Evolutionary conservation across 306 rosid genomes (phyloP).

Genomic region (Begonia loranthoides): DNA sequence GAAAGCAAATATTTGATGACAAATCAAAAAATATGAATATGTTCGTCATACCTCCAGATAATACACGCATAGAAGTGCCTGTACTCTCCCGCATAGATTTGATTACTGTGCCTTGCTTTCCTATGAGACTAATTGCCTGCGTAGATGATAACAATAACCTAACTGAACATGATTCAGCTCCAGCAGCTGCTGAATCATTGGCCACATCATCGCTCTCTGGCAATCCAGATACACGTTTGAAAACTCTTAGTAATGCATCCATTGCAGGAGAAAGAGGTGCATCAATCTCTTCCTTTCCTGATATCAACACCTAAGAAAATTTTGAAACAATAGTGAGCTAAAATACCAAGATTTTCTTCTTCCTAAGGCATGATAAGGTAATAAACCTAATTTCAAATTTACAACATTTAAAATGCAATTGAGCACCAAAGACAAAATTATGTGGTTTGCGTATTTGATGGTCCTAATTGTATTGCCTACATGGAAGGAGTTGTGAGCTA

Average conservation of each 20-base stretch:
- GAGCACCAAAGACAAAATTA: too few relatives aligned
- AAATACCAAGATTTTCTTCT: too few relatives aligned
- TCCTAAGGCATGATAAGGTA: too few relatives aligned
- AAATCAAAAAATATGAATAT: too few relatives aligned
- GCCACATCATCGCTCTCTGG: conserved; percentile 41
- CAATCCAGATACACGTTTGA: conserved; percentile 70
- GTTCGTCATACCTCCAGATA: conserved; percentile 53
- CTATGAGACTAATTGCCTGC: conserved; percentile 90
- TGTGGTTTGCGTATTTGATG: too few relatives aligned
- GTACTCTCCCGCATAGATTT: conserved; percentile 88
- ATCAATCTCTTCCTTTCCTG: conserved; percentile 85
- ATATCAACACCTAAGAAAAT: conserved; percentile 55
- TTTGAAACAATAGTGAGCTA: conserved; percentile 1
- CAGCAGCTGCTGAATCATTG: conserved; percentile 25
- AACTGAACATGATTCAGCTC: conserved; percentile 45
- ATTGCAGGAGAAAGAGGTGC: conserved; percentile 81
- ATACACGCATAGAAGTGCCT: conserved; percentile 59
- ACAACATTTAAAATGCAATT: too few relatives aligned
- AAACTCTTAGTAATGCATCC: conserved; percentile 80
- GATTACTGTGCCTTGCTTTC: conserved; percentile 89
- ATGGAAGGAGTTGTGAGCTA: too few relatives aligned
- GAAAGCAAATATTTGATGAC: too few relatives aligned
- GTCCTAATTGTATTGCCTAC: too few relatives aligned
- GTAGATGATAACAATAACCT: conserved; percentile 88
- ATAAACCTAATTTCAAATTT: too few relatives aligned